Evolutionary conservation across 106 monocot genomes (phyloP).

Genomic region (Iris macrosiphon): DNA sequence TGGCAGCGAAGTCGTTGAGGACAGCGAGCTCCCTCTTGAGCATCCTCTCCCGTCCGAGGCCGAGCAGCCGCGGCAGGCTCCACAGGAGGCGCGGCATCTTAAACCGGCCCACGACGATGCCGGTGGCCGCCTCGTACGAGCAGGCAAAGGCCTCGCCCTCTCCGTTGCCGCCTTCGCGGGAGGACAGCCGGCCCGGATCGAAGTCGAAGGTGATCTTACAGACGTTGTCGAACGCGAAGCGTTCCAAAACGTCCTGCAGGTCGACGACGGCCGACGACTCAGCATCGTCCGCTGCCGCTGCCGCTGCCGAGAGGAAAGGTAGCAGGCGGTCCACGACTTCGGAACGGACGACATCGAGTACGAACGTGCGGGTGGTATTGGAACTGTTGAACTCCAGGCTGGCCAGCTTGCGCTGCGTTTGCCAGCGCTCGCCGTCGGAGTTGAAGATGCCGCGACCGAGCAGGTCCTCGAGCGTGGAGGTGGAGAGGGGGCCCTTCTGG

Average conservation of each 20-base stretch:
- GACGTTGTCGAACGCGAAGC: slow-evolving; percentile 50
- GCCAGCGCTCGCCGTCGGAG: slow-evolving; percentile 35
- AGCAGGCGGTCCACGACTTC: slow-evolving; percentile 13
- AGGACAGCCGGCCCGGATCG: slow-evolving; percentile 9
- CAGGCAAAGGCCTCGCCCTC: background rate
- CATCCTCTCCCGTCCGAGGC: slow-evolving; percentile 14
- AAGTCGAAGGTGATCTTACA: slow-evolving; percentile 28
- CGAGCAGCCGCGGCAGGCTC: slow-evolving; percentile 21
- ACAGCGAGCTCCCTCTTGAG: slow-evolving; percentile 12
- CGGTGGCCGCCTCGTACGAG: slow-evolving; percentile 26
- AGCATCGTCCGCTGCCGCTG: background rate
- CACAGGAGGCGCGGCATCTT: slow-evolving; percentile 27
- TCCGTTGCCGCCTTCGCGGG: background rate
- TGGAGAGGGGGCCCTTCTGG: slow-evolving; percentile 13
- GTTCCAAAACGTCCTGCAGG: slow-evolving; percentile 37
- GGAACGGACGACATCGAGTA: slow-evolving; percentile 6
- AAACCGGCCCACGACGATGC: slow-evolving; percentile 20
- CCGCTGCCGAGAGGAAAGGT: slow-evolving; percentile 2
- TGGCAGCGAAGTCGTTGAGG: slow-evolving; percentile 12
- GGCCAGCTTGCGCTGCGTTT: slow-evolving; percentile 27
- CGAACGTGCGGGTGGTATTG: slow-evolving; percentile 20
- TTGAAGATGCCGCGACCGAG: slow-evolving; percentile 43
- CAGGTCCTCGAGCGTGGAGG: slow-evolving; percentile 15
- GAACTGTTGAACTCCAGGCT: slow-evolving; percentile 34
- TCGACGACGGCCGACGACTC: slow-evolving; percentile 11